phyloP scores from a whole-genome alignment of 1,139 yeast species.

The Suhomyces bribrorum region DNA sequence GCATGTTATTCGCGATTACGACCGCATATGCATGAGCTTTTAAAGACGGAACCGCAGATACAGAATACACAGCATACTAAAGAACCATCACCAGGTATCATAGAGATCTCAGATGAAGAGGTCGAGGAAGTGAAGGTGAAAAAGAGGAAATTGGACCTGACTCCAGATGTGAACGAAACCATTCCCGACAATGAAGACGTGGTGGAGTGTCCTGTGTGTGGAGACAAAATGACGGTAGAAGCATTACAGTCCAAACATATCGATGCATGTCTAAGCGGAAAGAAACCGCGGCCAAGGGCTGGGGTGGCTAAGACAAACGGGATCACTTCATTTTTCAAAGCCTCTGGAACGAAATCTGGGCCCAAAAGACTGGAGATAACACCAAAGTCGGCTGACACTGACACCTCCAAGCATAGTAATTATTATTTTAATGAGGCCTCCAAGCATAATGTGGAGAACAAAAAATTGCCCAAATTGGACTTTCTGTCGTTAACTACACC shows the following conservation, averaged over 20 bases:
- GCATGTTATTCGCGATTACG: slow-evolving; percentile 54
- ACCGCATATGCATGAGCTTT: slow-evolving; percentile 31
- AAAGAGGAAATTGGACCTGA: slow-evolving; percentile 8
- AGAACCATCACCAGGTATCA: slow-evolving; percentile 11
- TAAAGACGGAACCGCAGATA: slow-evolving; percentile 14
- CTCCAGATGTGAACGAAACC: slow-evolving; percentile 5
- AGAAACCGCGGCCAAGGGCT: no score
- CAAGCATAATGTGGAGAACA: slow-evolving; percentile 26
- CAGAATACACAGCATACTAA: neutral
- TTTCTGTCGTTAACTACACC: slow-evolving; percentile 59
- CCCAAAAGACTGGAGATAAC: no score
- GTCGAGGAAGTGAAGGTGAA: slow-evolving; percentile 11
- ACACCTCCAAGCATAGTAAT: slow-evolving; percentile 19
- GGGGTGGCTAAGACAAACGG: slow-evolving; percentile 15
- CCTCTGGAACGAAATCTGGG: slow-evolving; percentile 2
- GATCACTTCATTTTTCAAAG: slow-evolving; percentile 41
- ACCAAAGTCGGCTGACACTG: slow-evolving; percentile 5
- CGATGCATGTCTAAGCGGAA: slow-evolving; percentile 61
- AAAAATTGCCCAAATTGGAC: slow-evolving; percentile 60
- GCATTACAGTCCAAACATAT: slow-evolving; percentile 67
- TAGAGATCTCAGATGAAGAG: slow-evolving; percentile 23
- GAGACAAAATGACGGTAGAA: slow-evolving; percentile 52
- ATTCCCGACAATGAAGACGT: slow-evolving; percentile 23
- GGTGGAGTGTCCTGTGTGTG: slow-evolving; percentile 75
- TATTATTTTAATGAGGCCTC: slow-evolving; percentile 35